These are phyloP conservation scores for Pleomassaria siparia DNA, from an alignment of 2,329 filamentous ascomycete species.

Conservation along the genomic window DNA sequence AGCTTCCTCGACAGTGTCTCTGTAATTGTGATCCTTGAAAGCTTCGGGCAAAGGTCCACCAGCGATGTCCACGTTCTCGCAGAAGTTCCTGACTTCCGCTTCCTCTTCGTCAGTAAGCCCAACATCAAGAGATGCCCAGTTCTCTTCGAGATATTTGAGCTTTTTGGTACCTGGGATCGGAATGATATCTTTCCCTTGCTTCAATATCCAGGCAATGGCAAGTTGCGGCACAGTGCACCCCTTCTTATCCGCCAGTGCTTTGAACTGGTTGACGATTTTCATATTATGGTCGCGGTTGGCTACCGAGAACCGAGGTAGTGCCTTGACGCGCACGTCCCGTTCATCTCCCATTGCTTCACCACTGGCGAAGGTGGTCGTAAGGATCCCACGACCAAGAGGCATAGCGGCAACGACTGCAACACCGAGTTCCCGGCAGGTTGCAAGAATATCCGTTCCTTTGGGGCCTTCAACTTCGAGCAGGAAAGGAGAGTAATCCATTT, in stretches of 20 bases:
- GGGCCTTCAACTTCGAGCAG: constrained; percentile 44
- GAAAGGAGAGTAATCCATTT: constrained; percentile 54
- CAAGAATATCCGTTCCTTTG: constrained; percentile 21
- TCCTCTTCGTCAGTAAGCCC: constrained; percentile 16
- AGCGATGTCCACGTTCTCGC: constrained; percentile 34
- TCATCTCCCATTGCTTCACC: constrained; percentile 45
- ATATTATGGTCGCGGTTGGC: constrained; percentile 31
- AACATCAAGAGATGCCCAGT: constrained; percentile 13
- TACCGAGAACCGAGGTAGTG: constrained; percentile 41
- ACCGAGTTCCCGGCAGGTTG: constrained; percentile 42
- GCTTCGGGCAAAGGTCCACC: neutral
- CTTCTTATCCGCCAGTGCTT: constrained; percentile 44
- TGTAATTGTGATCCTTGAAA: neutral
- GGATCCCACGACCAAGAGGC: constrained; percentile 31
- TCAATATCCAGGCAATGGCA: constrained; percentile 40
- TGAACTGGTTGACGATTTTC: constrained; percentile 23
- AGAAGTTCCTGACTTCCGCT: constrained; percentile 15
- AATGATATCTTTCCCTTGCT: constrained; percentile 51
- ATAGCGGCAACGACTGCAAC: constrained; percentile 31
- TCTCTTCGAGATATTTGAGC: constrained; percentile 19
- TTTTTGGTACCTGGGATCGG: constrained; percentile 54
- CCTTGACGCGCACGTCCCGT: constrained; percentile 5
- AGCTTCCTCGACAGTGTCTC: neutral
- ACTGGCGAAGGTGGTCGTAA: constrained; percentile 6
- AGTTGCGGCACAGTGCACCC: constrained; percentile 59